A percentile compares a stretch with the other conserved stretches of the same genome.
Conservation (phyloP, 257 asterid genomes). For the Ligustrum vulgare region DNA sequence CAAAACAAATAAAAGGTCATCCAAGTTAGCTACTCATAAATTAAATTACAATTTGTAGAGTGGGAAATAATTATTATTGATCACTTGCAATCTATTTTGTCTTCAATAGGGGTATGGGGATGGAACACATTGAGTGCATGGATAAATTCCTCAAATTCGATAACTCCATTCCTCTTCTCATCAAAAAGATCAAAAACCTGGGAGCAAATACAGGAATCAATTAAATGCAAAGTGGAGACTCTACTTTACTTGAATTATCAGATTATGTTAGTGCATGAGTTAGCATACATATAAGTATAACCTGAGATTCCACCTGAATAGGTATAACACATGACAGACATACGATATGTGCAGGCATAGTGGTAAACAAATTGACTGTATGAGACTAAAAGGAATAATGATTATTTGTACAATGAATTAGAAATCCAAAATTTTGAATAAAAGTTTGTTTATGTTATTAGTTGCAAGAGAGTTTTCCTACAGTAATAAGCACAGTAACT, state of each 20-base stretch:
- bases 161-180: constrained; percentile 74
- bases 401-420: too few species aligned
- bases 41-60: neutral
- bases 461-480: neutral
- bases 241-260: constrained; percentile 4
- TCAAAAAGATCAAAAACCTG: constrained; percentile 85
- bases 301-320: neutral
- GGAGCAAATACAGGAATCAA: constrained; percentile 12
- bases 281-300: neutral
- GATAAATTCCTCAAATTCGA: constrained; percentile 79
- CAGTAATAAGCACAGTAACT: neutral
- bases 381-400: neutral
- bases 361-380: neutral
- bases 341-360: neutral
- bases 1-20: constrained; percentile 17
- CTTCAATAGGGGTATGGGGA: constrained; percentile 65
- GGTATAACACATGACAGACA: neutral
- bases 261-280: neutral
- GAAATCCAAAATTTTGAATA: neutral
- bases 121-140: constrained; percentile 75
- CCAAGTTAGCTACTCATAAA: neutral
- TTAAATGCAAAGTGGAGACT: neutral
- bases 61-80: constrained; percentile 6
- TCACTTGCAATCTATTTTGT: constrained; percentile 65
- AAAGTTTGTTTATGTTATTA: neutral